These are phyloP conservation scores for Fraxinus nigra DNA, from an alignment of 305 asterid species.

Conservation along the genomic window DNA sequence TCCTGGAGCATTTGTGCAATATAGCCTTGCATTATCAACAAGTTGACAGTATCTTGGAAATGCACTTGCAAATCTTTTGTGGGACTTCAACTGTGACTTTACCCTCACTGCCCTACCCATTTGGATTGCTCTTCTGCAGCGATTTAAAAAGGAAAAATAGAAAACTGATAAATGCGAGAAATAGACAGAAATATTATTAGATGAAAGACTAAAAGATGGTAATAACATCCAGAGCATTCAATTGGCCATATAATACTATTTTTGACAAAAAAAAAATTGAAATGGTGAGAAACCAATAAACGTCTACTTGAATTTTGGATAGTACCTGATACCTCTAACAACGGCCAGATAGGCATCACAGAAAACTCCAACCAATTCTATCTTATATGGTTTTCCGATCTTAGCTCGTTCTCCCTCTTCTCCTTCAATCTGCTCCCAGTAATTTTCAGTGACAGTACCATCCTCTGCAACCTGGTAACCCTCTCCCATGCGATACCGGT, in stretches of 20 bases:
- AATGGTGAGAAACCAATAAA: background rate
- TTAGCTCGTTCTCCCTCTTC: conserved; percentile 38
- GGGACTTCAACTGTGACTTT: conserved; percentile 74
- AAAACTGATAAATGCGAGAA: background rate
- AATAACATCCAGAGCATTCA: background rate
- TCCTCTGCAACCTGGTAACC: conserved; percentile 82
- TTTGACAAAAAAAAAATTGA: background rate
- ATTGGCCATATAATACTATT: background rate
- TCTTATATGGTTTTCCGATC: conserved; percentile 60
- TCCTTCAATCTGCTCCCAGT: conserved; percentile 61
- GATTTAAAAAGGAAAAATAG: background rate
- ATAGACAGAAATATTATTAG: background rate
- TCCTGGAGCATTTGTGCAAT: conserved; percentile 61
- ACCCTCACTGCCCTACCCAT: conserved; percentile 91
- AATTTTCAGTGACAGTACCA: conserved; percentile 66
- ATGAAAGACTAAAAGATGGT: background rate
- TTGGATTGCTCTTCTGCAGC: conserved; percentile 76
- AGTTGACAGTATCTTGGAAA: conserved; percentile 61
- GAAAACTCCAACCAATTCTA: conserved; percentile 88
- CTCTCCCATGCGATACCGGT: conserved; percentile 80
- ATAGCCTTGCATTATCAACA: conserved; percentile 82
- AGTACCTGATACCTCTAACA: conserved; percentile 84
- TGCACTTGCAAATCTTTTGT: conserved; percentile 88
- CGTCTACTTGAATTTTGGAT: background rate
- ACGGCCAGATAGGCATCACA: conserved; percentile 89